These are phyloP conservation scores for Termitomyces eurrhizus DNA, from an alignment of 768 basidiomycete genomes.

Conservation along the genomic window DNA sequence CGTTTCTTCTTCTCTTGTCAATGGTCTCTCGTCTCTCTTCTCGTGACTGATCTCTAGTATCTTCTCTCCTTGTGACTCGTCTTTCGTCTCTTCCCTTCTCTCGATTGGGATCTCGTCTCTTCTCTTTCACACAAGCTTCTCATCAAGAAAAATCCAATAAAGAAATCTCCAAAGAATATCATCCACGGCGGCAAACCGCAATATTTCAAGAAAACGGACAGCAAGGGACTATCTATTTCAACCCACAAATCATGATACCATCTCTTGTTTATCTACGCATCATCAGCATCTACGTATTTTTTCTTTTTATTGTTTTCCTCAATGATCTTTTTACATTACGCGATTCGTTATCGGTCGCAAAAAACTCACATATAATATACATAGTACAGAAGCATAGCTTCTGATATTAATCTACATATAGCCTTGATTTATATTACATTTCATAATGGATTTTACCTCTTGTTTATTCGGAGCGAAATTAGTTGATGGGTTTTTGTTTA, in stretches of 20 bases:
- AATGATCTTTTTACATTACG: background rate
- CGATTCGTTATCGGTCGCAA: background rate
- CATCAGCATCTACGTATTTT: background rate
- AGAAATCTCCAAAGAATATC: background rate
- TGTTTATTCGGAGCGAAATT: background rate
- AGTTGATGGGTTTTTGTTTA: background rate
- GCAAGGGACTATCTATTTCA: no score
- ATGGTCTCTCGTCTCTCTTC: no score
- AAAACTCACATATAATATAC: background rate
- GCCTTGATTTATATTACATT: background rate
- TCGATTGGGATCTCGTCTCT: no score
- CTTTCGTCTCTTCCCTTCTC: no score
- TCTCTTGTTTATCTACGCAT: background rate
- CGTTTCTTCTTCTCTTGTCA: background rate
- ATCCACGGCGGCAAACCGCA: background rate
- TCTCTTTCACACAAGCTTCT: background rate
- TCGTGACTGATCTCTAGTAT: background rate
- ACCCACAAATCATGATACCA: background rate
- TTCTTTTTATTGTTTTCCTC: background rate
- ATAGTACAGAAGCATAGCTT: background rate
- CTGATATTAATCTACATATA: background rate
- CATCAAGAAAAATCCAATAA: background rate
- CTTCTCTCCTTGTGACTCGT: background rate
- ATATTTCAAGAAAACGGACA: background rate
- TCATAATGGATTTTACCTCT: background rate